Percentiles rank a stretch among this genome's conserved stretches.
Evolutionary conservation across 2,329 filamentous ascomycete species (phyloP).

Genomic region (Endothia cerciana): DNA sequence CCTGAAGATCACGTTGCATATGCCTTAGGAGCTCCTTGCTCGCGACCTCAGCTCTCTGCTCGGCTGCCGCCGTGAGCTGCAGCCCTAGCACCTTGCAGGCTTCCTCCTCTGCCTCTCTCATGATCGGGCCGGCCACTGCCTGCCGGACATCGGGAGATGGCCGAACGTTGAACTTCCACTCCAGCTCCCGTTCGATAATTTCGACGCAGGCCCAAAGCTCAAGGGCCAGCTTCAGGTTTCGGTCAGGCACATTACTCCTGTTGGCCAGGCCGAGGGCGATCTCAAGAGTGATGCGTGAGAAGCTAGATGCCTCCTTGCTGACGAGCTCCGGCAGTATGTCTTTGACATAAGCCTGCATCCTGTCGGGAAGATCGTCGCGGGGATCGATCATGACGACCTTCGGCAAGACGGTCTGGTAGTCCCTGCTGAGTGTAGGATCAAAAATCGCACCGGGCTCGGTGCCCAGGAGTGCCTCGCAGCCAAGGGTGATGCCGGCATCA

Average conservation of each 20-base stretch:
- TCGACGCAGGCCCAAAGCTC: slow-evolving; percentile 69
- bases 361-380: slow-evolving; percentile 61
- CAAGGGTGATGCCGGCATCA: slow-evolving; percentile 49
- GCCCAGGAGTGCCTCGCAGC: slow-evolving; percentile 47
- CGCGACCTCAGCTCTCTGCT: slow-evolving; percentile 64
- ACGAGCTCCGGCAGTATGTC: slow-evolving; percentile 61
- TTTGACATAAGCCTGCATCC: slow-evolving; percentile 65
- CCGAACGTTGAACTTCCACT: slow-evolving; percentile 61
- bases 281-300: slow-evolving; percentile 62
- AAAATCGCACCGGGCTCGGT: slow-evolving; percentile 37
- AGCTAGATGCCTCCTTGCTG: slow-evolving; percentile 61
- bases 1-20: slow-evolving; percentile 64
- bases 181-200: slow-evolving; percentile 65
- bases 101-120: slow-evolving; percentile 58
- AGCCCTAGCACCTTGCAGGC: slow-evolving; percentile 65
- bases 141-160: slow-evolving; percentile 42
- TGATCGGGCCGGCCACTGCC: slow-evolving; percentile 50
- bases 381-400: slow-evolving; percentile 63
- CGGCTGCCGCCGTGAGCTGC: slow-evolving; percentile 67
- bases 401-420: slow-evolving; percentile 40
- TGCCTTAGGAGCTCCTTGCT: slow-evolving; percentile 62
- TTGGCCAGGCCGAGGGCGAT: slow-evolving; percentile 50
- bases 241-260: slow-evolving; percentile 50
- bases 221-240: slow-evolving; percentile 60
- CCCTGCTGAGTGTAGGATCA: slow-evolving; percentile 42